Base-by-base conservation (phyloP, 2,329 filamentous ascomycete species). In the Ustilaginoidea virens region DNA sequence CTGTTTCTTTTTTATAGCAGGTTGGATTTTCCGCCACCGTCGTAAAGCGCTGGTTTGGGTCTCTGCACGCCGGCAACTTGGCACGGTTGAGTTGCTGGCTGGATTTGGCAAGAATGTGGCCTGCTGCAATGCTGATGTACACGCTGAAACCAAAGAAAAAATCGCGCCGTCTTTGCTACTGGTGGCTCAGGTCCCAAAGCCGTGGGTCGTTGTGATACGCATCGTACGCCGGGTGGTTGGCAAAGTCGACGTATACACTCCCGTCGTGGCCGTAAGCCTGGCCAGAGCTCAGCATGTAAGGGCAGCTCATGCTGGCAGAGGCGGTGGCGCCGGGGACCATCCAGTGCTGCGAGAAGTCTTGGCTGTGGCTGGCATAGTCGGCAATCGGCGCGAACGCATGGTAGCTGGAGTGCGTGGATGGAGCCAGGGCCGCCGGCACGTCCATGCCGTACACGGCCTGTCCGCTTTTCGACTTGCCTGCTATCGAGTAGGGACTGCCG, bases 161-260 rank as follows among this genome's bases (percentile, higher is more conserved):
- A n/a, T n/a, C n/a, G n/a, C n/a, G n/a, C n/a, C n/a, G n/a, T n/a
- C n/a, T n/a, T 18, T 17, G 10, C 27, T 19, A 31, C 17, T 24
- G 25, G 6, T 27, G 30, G 25, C 8, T 11, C 14, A 12, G 19
- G 11, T 15, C 11, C 30, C 22, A 29, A 15, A 17, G 19, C 3
- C 22, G 17, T 5, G 27, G 22, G 15, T 22, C 15, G 12, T 32
- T 13, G n/a, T 27, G 30, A 14, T 29, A 32, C 9, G 23, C 27
- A 6, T 25, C 26, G 30, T 28, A 32, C 7, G 16, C 11, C 4
- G 10, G 12, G 3, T 32, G 26, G 4, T 25, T n/a, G 21, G 30
- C 25, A 15, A 25, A 32, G 14, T 32, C 18, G 22, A 11, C 15
- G 17, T 23, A 26, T 11, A 13, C 26, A 7, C n/a, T 8, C 6